Evolutionary conservation across 768 basidiomycete species (phyloP).

Genomic region (Auricularia cornea): DNA sequence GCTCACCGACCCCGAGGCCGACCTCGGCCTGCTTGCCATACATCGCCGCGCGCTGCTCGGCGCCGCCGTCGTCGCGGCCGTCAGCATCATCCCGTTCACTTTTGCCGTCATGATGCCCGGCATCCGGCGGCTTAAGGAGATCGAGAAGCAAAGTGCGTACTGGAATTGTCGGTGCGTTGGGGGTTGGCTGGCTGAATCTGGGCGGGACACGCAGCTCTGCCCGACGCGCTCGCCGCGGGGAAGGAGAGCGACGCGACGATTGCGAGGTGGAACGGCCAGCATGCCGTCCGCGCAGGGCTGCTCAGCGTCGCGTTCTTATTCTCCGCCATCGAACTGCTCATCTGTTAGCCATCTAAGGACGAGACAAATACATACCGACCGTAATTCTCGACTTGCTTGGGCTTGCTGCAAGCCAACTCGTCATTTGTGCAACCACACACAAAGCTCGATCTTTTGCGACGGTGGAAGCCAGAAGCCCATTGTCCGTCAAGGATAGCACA

Average conservation of each 20-base stretch:
- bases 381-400: too few species aligned
- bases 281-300: neutral
- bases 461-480: too few species aligned
- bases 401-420: too few species aligned
- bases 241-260: neutral
- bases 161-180: too few species aligned
- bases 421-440: too few species aligned
- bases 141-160: neutral
- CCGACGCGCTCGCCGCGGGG: neutral
- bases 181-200: too few species aligned
- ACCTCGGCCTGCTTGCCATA: neutral
- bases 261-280: neutral
- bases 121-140: neutral
- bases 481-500: too few species aligned
- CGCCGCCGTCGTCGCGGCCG: neutral
- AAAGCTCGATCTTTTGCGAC: too few species aligned
- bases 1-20: neutral
- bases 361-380: too few species aligned
- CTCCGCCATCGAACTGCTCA: neutral
- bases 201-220: too few species aligned
- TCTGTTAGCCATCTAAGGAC: neutral
- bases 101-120: neutral
- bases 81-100: neutral
- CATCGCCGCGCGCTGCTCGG: neutral
- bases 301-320: neutral